phyloP scores from a whole-genome alignment of 495 filamentous ascomycete species.

The Aspergillus sclerotioniger region DNA sequence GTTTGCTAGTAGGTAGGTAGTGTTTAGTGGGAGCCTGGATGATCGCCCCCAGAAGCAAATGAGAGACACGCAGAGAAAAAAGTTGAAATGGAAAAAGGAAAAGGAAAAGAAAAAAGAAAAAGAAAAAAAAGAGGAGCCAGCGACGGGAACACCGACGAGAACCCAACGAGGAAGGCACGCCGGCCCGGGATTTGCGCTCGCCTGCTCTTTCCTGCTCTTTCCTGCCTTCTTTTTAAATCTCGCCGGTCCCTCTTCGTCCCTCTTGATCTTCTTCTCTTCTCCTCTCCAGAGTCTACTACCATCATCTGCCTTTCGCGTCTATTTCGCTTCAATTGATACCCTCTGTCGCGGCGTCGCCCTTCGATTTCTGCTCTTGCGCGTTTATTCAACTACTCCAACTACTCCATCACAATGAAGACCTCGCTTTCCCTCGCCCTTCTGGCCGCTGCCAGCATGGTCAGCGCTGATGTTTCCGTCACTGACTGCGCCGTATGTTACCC shows the following conservation, averaged over 20 bases:
- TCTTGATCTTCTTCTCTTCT: conserved; percentile 3
- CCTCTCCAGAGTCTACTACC: conserved; percentile 8
- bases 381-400: background rate
- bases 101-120: conserved; percentile 1
- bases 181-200: conserved; percentile 7
- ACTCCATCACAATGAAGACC: conserved; percentile 41
- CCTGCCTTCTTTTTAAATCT: conserved; percentile 19
- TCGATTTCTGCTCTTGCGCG: conserved; percentile 1
- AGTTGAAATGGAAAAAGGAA: background rate
- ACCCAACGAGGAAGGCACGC: conserved; percentile 2
- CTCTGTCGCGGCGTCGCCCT: conserved; percentile 4
- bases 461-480: conserved; percentile 30
- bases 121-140: background rate
- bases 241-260: conserved; percentile 6
- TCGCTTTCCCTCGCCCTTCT: conserved; percentile 36
- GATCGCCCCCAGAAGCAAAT: too few species aligned
- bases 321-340: conserved; percentile 1
- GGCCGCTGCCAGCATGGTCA: conserved; percentile 30
- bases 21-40: too few species aligned
- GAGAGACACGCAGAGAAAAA: conserved; percentile 1
- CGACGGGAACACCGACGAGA: conserved; percentile 9
- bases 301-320: background rate
- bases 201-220: background rate
- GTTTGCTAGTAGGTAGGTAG: too few species aligned
- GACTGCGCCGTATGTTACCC: conserved; percentile 41